These are phyloP conservation scores for Termitomyces heimii DNA, from an alignment of 768 basidiomycete genomes.

Conservation along the genomic window DNA sequence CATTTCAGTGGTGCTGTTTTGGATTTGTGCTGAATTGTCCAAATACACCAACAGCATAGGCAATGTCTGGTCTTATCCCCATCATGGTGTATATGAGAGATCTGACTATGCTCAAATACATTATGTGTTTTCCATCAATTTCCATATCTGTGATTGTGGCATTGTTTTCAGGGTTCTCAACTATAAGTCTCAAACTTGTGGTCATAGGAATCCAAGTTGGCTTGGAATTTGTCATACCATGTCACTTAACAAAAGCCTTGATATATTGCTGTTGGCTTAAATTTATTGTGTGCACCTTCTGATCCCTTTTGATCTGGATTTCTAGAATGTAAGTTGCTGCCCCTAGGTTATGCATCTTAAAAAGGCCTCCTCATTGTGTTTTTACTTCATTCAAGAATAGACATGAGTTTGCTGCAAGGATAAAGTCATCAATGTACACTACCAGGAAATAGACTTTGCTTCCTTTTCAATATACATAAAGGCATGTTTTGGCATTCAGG, in stretches of 20 bases:
- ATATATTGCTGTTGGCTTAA: neutral
- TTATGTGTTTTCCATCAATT: neutral
- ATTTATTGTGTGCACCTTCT: too few relatives aligned
- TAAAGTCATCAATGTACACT: too few relatives aligned
- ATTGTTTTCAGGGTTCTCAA: neutral
- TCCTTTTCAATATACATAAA: too few relatives aligned
- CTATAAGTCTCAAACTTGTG: neutral
- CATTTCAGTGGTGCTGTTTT: neutral
- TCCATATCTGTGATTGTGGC: neutral
- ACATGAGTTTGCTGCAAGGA: too few relatives aligned
- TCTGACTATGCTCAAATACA: neutral
- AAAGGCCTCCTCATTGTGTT: too few relatives aligned
- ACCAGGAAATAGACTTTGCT: too few relatives aligned
- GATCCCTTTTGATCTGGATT: too few relatives aligned
- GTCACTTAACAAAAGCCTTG: neutral
- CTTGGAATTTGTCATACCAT: neutral
- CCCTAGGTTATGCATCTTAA: too few relatives aligned
- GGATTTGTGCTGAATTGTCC: neutral
- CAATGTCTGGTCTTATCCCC: neutral
- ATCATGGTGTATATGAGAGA: neutral
- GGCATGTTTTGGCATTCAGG: too few relatives aligned
- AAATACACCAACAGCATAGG: neutral
- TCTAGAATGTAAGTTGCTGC: too few relatives aligned
- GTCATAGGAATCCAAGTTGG: neutral
- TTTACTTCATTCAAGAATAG: too few relatives aligned